phyloP scores from a whole-genome alignment of 345 rosid genomes.

The Eucalyptus shirleyi region DNA sequence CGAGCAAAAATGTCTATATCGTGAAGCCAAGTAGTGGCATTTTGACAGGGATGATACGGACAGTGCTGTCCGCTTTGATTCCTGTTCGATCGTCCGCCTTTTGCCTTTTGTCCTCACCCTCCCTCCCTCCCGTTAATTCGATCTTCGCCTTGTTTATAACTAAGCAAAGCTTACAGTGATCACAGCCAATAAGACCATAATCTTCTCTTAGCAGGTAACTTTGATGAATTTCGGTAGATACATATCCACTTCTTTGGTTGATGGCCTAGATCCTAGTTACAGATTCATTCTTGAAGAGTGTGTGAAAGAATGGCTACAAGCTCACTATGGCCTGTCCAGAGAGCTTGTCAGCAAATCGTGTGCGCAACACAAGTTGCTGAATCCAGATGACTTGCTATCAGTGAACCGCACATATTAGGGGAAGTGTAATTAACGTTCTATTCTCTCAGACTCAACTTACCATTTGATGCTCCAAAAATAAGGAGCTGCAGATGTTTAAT shows the following conservation, averaged over 20 bases:
- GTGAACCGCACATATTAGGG: background rate
- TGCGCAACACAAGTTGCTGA: background rate
- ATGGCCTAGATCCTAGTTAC: background rate
- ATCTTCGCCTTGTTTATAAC: background rate
- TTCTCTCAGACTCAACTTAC: background rate
- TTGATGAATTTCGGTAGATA: background rate
- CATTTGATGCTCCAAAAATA: background rate
- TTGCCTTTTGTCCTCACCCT: background rate
- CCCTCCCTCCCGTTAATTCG: background rate
- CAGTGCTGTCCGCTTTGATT: background rate
- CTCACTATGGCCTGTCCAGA: background rate
- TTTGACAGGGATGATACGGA: background rate
- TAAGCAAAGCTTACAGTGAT: background rate
- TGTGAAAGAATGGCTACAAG: background rate
- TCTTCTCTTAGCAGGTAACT: background rate
- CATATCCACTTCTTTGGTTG: background rate
- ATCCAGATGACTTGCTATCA: background rate
- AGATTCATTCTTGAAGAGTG: background rate
- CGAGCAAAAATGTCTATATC: background rate
- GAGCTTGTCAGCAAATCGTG: background rate
- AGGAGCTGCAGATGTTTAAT: background rate
- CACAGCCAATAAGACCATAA: background rate
- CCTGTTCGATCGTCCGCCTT: background rate
- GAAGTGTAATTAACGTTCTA: background rate
- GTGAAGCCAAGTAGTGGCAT: too few relatives aligned